phyloP scores from a whole-genome alignment of 2,329 filamentous ascomycete species.

The Calonectria pteridis region DNA sequence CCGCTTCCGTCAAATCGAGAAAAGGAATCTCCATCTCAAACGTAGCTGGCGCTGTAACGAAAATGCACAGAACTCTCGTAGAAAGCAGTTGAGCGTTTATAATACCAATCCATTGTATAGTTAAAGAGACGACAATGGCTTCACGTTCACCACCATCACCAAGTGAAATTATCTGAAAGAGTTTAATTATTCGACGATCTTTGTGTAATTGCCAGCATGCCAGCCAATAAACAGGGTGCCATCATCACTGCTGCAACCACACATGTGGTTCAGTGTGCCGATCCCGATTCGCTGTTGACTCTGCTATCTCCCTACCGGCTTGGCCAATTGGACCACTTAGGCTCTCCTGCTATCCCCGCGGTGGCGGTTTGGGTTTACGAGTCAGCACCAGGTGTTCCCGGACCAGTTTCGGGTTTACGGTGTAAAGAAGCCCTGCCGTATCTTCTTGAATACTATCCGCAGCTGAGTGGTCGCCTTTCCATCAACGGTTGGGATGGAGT shows the following conservation, averaged over 20 bases:
- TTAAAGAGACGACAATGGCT: background rate
- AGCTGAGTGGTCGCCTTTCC: background rate
- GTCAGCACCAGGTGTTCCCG: background rate
- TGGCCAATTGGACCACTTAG: background rate
- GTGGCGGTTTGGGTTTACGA: background rate
- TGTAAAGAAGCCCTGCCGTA: background rate
- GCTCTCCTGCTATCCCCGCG: background rate
- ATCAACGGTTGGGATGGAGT: background rate
- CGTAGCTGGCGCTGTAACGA: background rate
- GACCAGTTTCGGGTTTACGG: background rate
- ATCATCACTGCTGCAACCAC: background rate
- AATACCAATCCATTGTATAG: background rate
- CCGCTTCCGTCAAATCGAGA: background rate
- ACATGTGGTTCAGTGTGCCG: background rate
- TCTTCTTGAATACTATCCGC: background rate
- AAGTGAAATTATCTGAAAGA: background rate
- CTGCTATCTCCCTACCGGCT: background rate
- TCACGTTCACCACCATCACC: background rate
- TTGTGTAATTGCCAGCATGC: background rate
- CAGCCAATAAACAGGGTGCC: background rate
- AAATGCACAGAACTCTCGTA: background rate
- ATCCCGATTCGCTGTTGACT: background rate
- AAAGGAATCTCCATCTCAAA: too few species aligned
- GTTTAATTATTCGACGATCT: background rate
- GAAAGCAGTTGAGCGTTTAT: background rate